Evolutionary conservation across 1,284 basidiomycete species (phyloP), one percentile per base, ranked within the genome.

Genomic region (Ustilago esculenta): DNA sequence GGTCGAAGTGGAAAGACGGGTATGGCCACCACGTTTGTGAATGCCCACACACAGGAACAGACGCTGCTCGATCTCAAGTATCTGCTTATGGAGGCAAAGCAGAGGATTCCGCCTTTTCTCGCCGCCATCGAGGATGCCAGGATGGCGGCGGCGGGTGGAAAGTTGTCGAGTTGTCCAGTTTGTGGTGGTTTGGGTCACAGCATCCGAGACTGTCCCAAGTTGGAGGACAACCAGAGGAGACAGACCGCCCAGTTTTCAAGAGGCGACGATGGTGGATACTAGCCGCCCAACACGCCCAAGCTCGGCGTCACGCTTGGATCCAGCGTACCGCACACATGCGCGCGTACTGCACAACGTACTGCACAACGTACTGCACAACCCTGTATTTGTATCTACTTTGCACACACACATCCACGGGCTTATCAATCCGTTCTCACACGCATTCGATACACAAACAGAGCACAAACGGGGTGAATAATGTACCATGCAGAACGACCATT

Each of bases 11-110:
- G 96, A 21, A 98, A 97, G 82, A 98, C 95, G 1, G 96, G 96
- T 65, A 94, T 98, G 51, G 96, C 96, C n/a, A 98, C 96, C 20
- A 96, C 96, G n/a, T 98, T 99, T 82, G 92, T 98, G 55, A 98
- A 98, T 81, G 94, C 94, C 89, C 92, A 92, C 77, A 96, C 94
- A 2, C 87, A 90, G 0, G 94, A 98, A 81, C 94, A 97, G 84
- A 98, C 95, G 0, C 84, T 98, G 42, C 84, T 98, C 63, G 96
- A 99, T 86, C 85, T 98, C 67, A 99, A 98, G 84, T 98, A 98
- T 80, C 84, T 99, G 45, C 84, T 98, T 47, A 90, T 96, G 86
- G 96, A 99, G 83, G 94, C 95, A 2, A 96, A 95, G 50, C 96
- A 98, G 84, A 94, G 94, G 79, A 93, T 98, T 7, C 96, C 96